Percentiles rank a stretch among this genome's conserved stretches.
phyloP scores from a whole-genome alignment of 192 early-diverging fungal genomes.

The Backusella macrospora region DNA sequence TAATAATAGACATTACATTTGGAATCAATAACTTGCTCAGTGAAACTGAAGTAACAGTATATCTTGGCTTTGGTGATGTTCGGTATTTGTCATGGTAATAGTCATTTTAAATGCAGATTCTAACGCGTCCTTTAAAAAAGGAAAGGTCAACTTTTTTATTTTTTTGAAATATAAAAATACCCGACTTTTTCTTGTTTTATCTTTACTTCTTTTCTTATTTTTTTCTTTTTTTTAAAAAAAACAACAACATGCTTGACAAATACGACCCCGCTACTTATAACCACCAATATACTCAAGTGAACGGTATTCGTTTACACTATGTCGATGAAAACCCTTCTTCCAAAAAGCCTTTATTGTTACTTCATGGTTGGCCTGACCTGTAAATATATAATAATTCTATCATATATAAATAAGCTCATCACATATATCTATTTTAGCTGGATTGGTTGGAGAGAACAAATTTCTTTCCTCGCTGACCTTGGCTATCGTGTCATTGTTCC shows the following conservation, averaged over 20 bases:
- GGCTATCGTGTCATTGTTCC: slow-evolving; percentile 63
- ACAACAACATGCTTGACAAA: slow-evolving; percentile 26
- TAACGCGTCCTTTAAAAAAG: not conserved
- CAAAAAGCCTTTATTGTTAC: slow-evolving; percentile 25
- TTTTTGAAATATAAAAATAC: not conserved
- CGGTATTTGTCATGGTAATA: not conserved
- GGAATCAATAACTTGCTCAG: too few species aligned
- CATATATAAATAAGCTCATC: not conserved
- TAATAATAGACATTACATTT: not conserved
- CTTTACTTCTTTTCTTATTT: slow-evolving; percentile 7
- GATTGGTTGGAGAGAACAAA: slow-evolving; percentile 46
- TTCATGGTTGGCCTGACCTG: slow-evolving; percentile 46
- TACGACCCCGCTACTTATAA: slow-evolving; percentile 32
- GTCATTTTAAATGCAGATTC: not conserved
- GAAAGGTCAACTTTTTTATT: not conserved
- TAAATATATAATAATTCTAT: slow-evolving; percentile 16
- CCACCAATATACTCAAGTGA: slow-evolving; percentile 29
- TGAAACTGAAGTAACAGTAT: too few species aligned
- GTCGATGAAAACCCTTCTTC: slow-evolving; percentile 39
- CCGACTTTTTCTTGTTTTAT: not conserved
- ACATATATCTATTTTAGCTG: slow-evolving; percentile 11
- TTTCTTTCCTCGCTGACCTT: slow-evolving; percentile 51
- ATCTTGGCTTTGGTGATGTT: too few species aligned
- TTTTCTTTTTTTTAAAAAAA: not conserved
- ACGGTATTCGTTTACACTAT: slow-evolving; percentile 43